Conservation (phyloP, 2,329 filamentous ascomycete genomes). For the Zopfia rhizophila region DNA sequence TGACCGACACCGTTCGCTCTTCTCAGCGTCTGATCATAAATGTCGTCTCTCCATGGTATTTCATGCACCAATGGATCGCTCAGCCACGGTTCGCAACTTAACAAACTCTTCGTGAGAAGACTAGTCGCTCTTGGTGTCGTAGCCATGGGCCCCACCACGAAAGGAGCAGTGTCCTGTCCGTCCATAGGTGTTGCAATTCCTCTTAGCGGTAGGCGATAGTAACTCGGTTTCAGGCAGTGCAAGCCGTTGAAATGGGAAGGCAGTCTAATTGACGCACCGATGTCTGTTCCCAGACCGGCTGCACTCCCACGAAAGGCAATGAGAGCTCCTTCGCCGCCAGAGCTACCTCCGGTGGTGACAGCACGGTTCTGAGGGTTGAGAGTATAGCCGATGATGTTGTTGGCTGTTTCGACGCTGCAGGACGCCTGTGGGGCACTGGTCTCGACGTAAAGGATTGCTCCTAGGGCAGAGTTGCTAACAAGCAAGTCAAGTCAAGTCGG, state of each 20-base stretch:
- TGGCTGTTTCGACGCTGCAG: constrained; percentile 66
- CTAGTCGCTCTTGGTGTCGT: too few relatives aligned
- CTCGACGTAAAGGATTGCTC: constrained; percentile 65
- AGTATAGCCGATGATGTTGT: constrained; percentile 67
- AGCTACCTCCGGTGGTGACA: constrained; percentile 62
- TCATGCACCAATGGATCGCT: too few relatives aligned
- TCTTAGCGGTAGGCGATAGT: constrained; percentile 54
- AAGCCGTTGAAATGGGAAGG: constrained; percentile 65
- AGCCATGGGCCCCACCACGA: too few relatives aligned
- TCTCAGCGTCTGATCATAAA: too few relatives aligned
- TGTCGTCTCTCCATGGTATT: constrained; percentile 61
- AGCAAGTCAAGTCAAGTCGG: too few relatives aligned
- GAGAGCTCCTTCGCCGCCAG: constrained; percentile 66
- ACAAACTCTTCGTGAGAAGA: too few relatives aligned
- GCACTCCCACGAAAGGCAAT: constrained; percentile 62
- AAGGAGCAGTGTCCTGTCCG: too few relatives aligned
- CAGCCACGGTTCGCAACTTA: too few relatives aligned
- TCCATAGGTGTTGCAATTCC: constrained; percentile 57
- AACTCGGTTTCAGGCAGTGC: constrained; percentile 62
- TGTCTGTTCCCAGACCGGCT: constrained; percentile 64
- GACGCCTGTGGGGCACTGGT: constrained; percentile 65
- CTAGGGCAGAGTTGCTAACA: too few relatives aligned
- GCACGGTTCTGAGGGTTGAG: constrained; percentile 64
- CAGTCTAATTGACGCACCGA: constrained; percentile 63
- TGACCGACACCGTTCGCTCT: too few relatives aligned